Base-by-base conservation (phyloP, 306 rosid species). In the Sechiopsis laciniata region DNA sequence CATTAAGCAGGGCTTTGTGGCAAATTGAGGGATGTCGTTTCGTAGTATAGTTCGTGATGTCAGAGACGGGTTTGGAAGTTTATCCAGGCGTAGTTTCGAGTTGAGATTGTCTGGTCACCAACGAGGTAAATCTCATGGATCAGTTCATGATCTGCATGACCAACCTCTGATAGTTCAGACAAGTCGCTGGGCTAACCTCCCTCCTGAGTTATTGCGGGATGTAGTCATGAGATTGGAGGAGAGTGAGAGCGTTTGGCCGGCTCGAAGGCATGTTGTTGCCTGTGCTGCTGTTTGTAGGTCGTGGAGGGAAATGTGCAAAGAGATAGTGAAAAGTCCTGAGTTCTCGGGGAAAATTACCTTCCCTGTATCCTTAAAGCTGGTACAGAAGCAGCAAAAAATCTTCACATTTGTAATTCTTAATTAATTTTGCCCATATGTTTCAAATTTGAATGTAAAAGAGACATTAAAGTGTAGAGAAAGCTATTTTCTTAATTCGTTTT, bases 221-320 rank as follows among this genome's bases (percentile, higher is more conserved):
- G 87, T 91, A 69, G 87, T 91, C 77, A 86, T 87, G 74, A 84
- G 96, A 83, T 78, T 91, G 73, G 97, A 87, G 83, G 96, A 87
- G 84, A 91, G 92, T 75, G 97, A 91, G 86, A 91, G 75, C 62
- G 78, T 80, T 0, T 91, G 97, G 97, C 97, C 96, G 40, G 78
- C 92, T 48, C 88, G 96, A 45, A 91, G 78, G 87, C 75, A 91
- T 16, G 97, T 91, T 40, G 96, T 91, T 73, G 92, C 97, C 32
- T 91, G 92, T 79, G 86, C 97, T 62, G 84, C 96, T 51, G 96
- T 91, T 76, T 91, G 96, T 78, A 89, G 81, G 70, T 91, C 96
- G 37, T 91, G 97, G 97, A 91, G 97, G 78, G 79, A 78, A 10
- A 89, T 91, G 96, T 91, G 97, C 87, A 91, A 86, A 76, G 97